These are phyloP conservation scores for Rhizomucor miehei DNA, from an alignment of 371 early-diverging fungal genomes.

Conservation along the genomic window DNA sequence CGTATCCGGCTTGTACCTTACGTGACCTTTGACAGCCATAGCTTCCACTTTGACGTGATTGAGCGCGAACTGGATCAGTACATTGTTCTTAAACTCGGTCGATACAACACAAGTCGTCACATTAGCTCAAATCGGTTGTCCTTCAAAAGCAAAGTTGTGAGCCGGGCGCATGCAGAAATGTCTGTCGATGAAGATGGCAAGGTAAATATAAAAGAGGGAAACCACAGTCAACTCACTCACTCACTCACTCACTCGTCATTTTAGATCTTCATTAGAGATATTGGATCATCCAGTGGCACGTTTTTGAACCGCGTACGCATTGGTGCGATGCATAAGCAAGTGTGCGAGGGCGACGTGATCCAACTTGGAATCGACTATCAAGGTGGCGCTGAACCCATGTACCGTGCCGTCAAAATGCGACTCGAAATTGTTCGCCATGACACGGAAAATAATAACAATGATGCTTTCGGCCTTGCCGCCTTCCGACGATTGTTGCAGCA, in stretches of 20 bases:
- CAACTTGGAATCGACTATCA: conserved; percentile 90
- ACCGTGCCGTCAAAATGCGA: conserved; percentile 78
- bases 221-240: neutral
- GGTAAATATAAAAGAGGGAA: neutral
- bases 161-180: conserved; percentile 90
- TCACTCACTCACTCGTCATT: neutral
- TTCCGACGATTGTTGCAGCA: too few species aligned
- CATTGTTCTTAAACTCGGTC: conserved; percentile 68
- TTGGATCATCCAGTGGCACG: conserved; percentile 86
- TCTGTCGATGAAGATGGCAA: conserved; percentile 64
- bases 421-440: conserved; percentile 50
- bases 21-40: conserved; percentile 59
- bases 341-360: conserved; percentile 82
- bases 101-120: conserved; percentile 70
- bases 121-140: conserved; percentile 60
- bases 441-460: too few species aligned
- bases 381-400: conserved; percentile 75
- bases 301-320: conserved; percentile 86
- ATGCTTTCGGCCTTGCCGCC: too few species aligned
- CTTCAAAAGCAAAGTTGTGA: conserved; percentile 93
- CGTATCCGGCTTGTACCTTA: conserved; percentile 76
- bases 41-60: conserved; percentile 78
- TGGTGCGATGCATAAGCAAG: conserved; percentile 57
- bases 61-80: conserved; percentile 70
- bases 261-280: conserved; percentile 77